Base-by-base conservation (phyloP, 2,329 filamentous ascomycete genomes). In the Monosporascus sp. region DNA sequence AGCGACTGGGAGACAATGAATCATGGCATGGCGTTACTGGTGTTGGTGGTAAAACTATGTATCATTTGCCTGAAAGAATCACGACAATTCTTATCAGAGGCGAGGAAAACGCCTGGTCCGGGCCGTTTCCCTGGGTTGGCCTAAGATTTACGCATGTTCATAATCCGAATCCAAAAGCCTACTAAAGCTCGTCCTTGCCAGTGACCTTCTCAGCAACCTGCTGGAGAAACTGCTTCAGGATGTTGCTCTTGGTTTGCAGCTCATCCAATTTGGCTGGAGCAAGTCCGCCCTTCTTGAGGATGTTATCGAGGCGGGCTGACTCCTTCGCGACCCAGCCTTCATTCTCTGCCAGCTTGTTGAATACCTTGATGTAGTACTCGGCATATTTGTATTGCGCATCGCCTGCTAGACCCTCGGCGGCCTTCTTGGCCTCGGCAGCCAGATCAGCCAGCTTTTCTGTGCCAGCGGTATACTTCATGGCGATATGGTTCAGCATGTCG, bases 301-400 rank as follows among this genome's bases (percentile, higher is more conserved):
- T 82, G 61, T 86, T 84, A 63, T 90, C 81, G 57, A 97, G 79
- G 58, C 93, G 83, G 56, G 84, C 80, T 57, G 92, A 77, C 79
- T 97, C 93, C 84, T 96, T 97, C 68, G 83, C 76, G 48, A 85
- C 90, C 67, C 90, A 97, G 50, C 78, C 86, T 56, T 88, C 79
- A 74, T 88, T 95, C 71, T 86, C 79, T 68, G 77, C 79, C 58
- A 94, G 76, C 84, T 97, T 97, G 69, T 89, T 83, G 56, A 94
- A 88, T 51, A 96, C 91, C 70, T 89, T 90, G 70, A 94, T 79
- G 72, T 99, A 97, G 82, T 99, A 99, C 73, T 92, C 82, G 47
- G 90, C 90, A 68, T 93, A 96, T 77, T 89, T 90, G 71, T 86
- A 72, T 71, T 83, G 76, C 14, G 74, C 76, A 56, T 75, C 70